Evolutionary conservation across 2,329 filamentous ascomycete genomes (phyloP), one percentile per base, ranked within the genome.

Genomic region (Aspergillus vadensis): DNA sequence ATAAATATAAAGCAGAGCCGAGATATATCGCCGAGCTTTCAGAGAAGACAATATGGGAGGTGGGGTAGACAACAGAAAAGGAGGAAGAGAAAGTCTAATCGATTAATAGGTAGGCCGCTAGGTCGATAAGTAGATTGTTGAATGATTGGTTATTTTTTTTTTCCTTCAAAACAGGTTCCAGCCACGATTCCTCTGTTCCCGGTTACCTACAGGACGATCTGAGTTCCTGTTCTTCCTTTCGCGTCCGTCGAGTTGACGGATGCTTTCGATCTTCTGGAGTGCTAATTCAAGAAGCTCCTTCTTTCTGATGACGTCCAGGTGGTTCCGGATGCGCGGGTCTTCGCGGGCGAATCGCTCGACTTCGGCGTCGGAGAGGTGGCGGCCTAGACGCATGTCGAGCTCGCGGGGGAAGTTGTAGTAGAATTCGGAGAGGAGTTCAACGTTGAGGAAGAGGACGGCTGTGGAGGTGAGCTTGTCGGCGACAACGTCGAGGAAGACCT

Each of bases 361-460:
- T 70, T 98, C 89, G 5, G 88, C 87, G 58, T 90, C 86, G 36
- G 86, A 86, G 62, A 97, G 83, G 69, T 92, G 89, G 25, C 92
- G 87, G 49, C 94, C 92, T 10, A 99, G 88, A 36, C 93, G 87
- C 61, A 89, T 81, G 75, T 99, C 95, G 12, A 99, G 85, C 74
- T 97, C 92, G 41, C 95, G 86, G 0, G 95, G 95, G 77, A 99
- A 99, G 73, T 95, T 92, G 79, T 97, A 97, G 80, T 97, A 97
- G 75, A 98, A 99, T 72, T 99, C 96, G 2, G 91, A 94, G 17
- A 99, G 85, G 19, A 99, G 85, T 79, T 99, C 96, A 10, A 98
- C 95, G 71, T 99, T 97, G 30, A 99, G 85, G 82, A 99, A 99
- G 0, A 99, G 86, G 8, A 99, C 95, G 2, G 95, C 94, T 0